Base-by-base conservation (phyloP, 768 basidiomycete species). In the Mrakia frigida region DNA sequence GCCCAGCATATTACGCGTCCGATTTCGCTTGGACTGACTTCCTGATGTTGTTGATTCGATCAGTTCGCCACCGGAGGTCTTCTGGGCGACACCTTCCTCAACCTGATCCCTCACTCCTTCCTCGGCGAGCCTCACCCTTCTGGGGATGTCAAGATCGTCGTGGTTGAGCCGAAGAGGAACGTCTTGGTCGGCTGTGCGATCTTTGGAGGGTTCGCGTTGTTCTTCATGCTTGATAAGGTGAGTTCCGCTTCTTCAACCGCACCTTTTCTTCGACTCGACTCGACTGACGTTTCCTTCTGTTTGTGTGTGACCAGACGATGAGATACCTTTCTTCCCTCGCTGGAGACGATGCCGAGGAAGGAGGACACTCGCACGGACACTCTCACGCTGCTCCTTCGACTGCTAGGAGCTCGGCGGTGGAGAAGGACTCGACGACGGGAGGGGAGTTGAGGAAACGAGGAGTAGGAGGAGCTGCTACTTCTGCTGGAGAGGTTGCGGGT, bases 131-230 rank as follows among this genome's bases (percentile, higher is more conserved):
- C 90, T 81, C 61, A 43, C 37, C 61, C 71, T 16, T 90, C 88
- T 75, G 84, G 86, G 56, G 88, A 89, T 39, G 90, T 90, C 21
- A 90, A 90, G 75, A 87, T 94, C 76, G 87, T 94, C 56, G 88
- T 93, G 85, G 91, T 95, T 9, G 92, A 95, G 83, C 91, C 93
- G 82, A 94, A 93, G 84, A 86, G 93, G 78, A 95, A 95, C 83
- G 92, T 97, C 79, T 84, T 95, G 59, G 89, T 94, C 79, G 93
- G 91, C 46, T 86, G 92, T 13, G 91, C 88, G 41, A 91, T 94
- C 79, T 94, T 95, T 81, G 80, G 89, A 35, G 94, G 94, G 6
- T 96, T 96, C 83, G 89, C 92, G 46, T 85, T 91, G 0, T 96
- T 96, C 85, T 96, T 95, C 85, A 87, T 94, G 80, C 92, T 95